Evolutionary conservation across 371 early-diverging fungal genomes (phyloP), one percentile per base, ranked within the genome.

Genomic region (Actinomucor elegans): DNA sequence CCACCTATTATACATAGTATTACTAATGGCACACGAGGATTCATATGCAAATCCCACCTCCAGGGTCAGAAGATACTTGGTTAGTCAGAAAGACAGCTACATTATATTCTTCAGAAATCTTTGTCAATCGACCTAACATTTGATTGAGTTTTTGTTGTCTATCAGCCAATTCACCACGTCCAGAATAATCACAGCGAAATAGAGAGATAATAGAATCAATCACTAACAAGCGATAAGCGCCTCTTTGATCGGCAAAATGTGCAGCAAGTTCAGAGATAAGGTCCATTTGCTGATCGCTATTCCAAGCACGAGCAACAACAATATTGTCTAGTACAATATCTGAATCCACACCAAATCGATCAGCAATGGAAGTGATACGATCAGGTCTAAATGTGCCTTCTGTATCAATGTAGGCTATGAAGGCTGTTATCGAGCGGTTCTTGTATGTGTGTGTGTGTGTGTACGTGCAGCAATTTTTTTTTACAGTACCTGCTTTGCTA

Each of bases 61-160:
- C 77, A 23, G 77, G 77, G 54, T 77, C 77, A 14, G 77, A 67
- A 14, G 69, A 73, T 6, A 86, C 87, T 66, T 94, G 95, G 61
- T 96, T 96, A 7, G 96, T 95, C 46, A 95, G 78, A 49, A 84
- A 93, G 8, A 95, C 82, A 2, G 94, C 94, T 4, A 96, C 75
- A 58, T 91, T 92, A 67, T 89, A 92, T 55, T 91, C 93, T 56
- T 96, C 97, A 4, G 93, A 82, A 1, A 96, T 79, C 57, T 89
- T 86, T 35, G 76, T 75, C 34, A 96, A 67, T n/a, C 86, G 80
- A 33, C 84, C 79, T 21, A 95, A 66, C 88, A 94, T 89, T 28
- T 74, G 74, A 41, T 90, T 90, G 15, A 96, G 65, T 50, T 92
- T 92, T 61, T 93, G 94, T 64, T 96, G 96, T 20, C 96, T 73